Base-by-base conservation (phyloP, 2,329 filamentous ascomycete species). In the Thelonectria blattea region DNA sequence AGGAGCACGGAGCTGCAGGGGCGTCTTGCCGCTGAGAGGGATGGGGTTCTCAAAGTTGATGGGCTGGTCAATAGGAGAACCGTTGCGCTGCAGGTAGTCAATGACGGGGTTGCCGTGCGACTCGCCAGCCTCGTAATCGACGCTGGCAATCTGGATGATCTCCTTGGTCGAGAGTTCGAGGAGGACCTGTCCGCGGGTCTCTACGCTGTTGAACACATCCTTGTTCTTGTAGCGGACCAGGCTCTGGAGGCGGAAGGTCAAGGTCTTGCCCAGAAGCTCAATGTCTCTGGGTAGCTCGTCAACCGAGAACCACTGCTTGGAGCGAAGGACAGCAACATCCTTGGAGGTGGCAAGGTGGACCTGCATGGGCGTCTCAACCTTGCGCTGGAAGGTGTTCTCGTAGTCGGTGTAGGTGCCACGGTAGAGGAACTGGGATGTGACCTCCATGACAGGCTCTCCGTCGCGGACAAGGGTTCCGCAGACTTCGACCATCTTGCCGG, bases 401-500 rank as follows among this genome's bases (percentile, higher is more conserved):
- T 88, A 99, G 77, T 99, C 96, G 57, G 86, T 91, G 80, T 99
- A 99, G 30, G 85, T 84, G 58, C 95, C 95, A 51, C 96, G 90
- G 83, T 99, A 99, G 72, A 99, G 78, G 85, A 99, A 99, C 77
- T 99, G 95, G 64, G 93, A 97, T 12, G 93, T 98, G 27, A 99
- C 95, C 75, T 99, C 93, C 95, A 99, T 99, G 64, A 99, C 92
- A 6, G 93, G 84, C 75, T 91, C 78, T 24, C 90, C 90, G 55
- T 93, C 88, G 45, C 95, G 90, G 55, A 86, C 90, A 71, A 99
- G 97, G 6, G 95, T 99, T 64, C 95, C 95, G 72, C 93, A 97
- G n/a, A 99, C 94, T 79, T 99, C 96, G 17, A 99, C 96, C 93
- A 99, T 97, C 84, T 99, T 99, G 49, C 95, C 95, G 61, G 95